Conservation (phyloP, 163 green algal genomes). For the Chloromonas sp. region DNA sequence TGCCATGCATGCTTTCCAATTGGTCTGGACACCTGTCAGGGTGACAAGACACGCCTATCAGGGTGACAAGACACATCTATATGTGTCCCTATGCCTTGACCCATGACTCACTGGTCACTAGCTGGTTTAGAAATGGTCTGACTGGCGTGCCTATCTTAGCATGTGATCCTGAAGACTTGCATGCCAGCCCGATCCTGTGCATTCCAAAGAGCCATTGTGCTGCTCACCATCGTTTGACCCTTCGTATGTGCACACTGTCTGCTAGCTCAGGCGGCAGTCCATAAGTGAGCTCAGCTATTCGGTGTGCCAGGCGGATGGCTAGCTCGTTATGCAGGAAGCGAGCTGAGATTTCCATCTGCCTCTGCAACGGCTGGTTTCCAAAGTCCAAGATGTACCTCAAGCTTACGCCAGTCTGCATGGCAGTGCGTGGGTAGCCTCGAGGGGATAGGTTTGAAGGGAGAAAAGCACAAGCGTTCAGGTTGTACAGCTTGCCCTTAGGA, state of each 20-base stretch:
- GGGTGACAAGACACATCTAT: no score
- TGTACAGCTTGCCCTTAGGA: no score
- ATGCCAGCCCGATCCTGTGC: not conserved
- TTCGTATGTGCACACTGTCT: conserved; percentile 15
- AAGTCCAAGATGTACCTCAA: conserved; percentile 87
- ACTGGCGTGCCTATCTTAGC: not conserved
- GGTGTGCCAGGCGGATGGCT: conserved; percentile 53
- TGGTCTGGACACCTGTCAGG: no score
- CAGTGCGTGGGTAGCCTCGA: no score
- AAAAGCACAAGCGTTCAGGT: no score
- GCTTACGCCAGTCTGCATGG: conserved; percentile 53
- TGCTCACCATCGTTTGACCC: conserved; percentile 20
- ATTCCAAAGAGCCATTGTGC: not conserved
- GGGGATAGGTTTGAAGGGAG: no score
- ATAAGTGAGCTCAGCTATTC: conserved; percentile 86
- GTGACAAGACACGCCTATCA: no score
- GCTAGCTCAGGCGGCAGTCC: conserved; percentile 77
- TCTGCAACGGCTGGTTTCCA: conserved; percentile 79
- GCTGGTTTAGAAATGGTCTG: not conserved
- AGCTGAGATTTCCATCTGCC: conserved; percentile 85
- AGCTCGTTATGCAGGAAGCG: conserved; percentile 86
- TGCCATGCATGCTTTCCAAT: no score
- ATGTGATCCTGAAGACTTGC: not conserved
- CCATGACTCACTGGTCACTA: not conserved
- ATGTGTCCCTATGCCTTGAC: not conserved